Percentiles rank a stretch among this genome's conserved stretches.
Conservation (phyloP, 805 yeast species). For the Ascoidea tarda region DNA sequence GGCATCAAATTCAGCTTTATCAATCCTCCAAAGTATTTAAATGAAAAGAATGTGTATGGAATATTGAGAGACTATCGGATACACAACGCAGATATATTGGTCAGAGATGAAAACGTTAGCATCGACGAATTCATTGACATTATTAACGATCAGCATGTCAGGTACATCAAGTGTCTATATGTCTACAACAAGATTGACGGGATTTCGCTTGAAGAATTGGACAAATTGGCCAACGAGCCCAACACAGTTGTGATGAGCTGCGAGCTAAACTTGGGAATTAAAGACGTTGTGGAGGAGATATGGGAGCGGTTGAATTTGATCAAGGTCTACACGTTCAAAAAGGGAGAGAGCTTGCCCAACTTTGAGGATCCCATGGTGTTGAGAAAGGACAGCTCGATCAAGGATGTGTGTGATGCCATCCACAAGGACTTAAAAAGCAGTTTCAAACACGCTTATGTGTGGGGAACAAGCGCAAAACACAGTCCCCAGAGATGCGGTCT, state of each 20-base stretch:
- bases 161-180: conserved; percentile 82
- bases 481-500: conserved; percentile 96
- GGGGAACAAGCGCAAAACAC: conserved; percentile 94
- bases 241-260: conserved; percentile 92
- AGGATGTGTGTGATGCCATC: conserved; percentile 80
- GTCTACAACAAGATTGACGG: conserved; percentile 94
- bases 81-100: conserved; percentile 86
- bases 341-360: conserved; percentile 62
- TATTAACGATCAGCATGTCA: conserved; percentile 75
- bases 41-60: conserved; percentile 65
- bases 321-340: conserved; percentile 76
- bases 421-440: conserved; percentile 87
- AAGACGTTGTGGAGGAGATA: conserved; percentile 81
- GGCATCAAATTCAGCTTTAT: conserved; percentile 78
- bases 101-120: conserved; percentile 80
- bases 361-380: conserved; percentile 88
- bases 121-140: conserved; percentile 90
- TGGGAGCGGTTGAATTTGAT: conserved; percentile 79
- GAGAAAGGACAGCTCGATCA: conserved; percentile 62
- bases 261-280: conserved; percentile 72
- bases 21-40: conserved; percentile 68
- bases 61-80: conserved; percentile 77
- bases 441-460: conserved; percentile 87
- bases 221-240: conserved; percentile 82
- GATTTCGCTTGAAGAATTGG: conserved; percentile 88